Conservation (phyloP, 208 protist species). For the Leishmania guyanensis region DNA sequence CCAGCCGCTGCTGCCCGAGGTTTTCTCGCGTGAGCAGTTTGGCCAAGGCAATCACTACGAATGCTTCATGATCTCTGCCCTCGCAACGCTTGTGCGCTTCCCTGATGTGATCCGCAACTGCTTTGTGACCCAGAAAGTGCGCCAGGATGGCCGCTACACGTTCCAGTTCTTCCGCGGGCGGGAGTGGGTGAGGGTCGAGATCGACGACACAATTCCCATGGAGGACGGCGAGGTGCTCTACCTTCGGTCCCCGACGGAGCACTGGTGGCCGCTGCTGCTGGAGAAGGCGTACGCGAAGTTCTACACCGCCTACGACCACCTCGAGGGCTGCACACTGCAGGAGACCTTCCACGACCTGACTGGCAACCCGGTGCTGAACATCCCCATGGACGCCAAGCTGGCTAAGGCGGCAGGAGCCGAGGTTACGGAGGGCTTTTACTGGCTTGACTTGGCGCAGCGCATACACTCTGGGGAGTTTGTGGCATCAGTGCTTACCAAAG, state of each 20-base stretch:
- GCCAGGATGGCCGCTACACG: conserved; percentile 83
- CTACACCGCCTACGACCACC: conserved; percentile 71
- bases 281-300: conserved; percentile 94
- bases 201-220: conserved; percentile 73
- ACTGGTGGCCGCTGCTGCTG: conserved; percentile 86
- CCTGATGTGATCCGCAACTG: conserved; percentile 81
- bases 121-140: conserved; percentile 81
- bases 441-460: conserved; percentile 68
- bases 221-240: conserved; percentile 67
- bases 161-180: conserved; percentile 82
- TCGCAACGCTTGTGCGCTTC: conserved; percentile 65
- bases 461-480: conserved; percentile 61
- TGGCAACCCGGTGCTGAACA: conserved; percentile 77
- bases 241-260: conserved; percentile 63
- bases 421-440: conserved; percentile 45
- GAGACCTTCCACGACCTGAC: conserved; percentile 86
- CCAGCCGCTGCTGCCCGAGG: conserved; percentile 63
- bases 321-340: conserved; percentile 77
- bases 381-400: conserved; percentile 66
- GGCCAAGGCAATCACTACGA: conserved; percentile 83
- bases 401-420: conserved; percentile 66
- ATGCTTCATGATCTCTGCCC: conserved; percentile 80
- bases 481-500: conserved; percentile 59
- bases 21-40: conserved; percentile 72
- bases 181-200: conserved; percentile 81